Percentiles rank a stretch among this genome's conserved stretches.
phyloP scores from a whole-genome alignment of 192 early-diverging fungal genomes.

The Coemansia sp. region DNA sequence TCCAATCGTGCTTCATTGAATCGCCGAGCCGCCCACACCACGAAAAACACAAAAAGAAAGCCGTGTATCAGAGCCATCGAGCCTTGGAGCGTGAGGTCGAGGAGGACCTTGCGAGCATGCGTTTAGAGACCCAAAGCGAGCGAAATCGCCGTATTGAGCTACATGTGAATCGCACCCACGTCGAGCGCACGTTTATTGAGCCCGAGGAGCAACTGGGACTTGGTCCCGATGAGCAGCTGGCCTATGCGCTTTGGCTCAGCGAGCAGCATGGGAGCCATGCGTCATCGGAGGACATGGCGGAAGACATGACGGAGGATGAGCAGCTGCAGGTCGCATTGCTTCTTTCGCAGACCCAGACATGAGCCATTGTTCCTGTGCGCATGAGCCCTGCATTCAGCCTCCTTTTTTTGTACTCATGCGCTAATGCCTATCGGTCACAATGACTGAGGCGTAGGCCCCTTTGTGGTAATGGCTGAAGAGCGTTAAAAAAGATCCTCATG shows the following conservation, averaged over 20 bases:
- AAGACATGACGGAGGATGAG: conserved; percentile 33
- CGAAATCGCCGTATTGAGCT: conserved; percentile 20
- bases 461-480: not conserved
- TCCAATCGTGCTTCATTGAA: conserved; percentile 24
- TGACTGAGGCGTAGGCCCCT: not conserved
- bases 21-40: not conserved
- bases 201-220: conserved; percentile 28
- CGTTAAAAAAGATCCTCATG: not conserved
- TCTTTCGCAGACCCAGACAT: conserved; percentile 13
- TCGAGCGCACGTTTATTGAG: conserved; percentile 34
- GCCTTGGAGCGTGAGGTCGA: conserved; percentile 1
- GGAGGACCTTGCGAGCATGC: conserved; percentile 25
- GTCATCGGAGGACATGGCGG: not conserved
- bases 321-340: conserved; percentile 32
- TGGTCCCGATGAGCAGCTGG: conserved; percentile 22
- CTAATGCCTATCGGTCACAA: not conserved
- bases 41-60: not conserved
- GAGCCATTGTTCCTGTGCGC: conserved; percentile 1
- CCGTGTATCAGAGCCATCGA: not conserved
- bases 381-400: not conserved
- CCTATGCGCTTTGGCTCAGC: conserved; percentile 36
- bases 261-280: conserved; percentile 1
- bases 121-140: conserved; percentile 11
- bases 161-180: conserved; percentile 12
- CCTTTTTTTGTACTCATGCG: not conserved